A percentile compares a stretch with the other conserved stretches of the same genome.
phyloP scores from a whole-genome alignment of 495 filamentous ascomycete genomes.

The Podospora fimiseda region DNA sequence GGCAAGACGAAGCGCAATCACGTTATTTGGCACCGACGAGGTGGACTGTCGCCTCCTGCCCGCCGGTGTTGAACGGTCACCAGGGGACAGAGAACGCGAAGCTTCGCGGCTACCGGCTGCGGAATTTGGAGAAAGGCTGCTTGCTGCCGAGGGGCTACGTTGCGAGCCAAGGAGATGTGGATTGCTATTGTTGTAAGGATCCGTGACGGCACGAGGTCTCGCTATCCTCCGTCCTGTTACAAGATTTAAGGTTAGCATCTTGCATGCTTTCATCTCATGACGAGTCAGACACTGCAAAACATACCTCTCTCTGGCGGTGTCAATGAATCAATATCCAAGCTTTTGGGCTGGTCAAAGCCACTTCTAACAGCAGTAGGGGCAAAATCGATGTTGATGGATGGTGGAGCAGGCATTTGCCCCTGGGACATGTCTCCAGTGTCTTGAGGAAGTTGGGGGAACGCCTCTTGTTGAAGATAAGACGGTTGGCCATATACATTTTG shows the following conservation, averaged over 20 bases:
- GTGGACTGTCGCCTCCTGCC: slow-evolving; percentile 74
- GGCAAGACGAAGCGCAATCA: slow-evolving; percentile 87
- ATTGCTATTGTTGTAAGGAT: slow-evolving; percentile 54
- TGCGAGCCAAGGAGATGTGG: slow-evolving; percentile 28
- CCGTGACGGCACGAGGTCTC: slow-evolving; percentile 66
- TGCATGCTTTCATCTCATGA: no score
- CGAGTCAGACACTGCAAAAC: slow-evolving; percentile 24
- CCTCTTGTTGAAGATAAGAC: slow-evolving; percentile 55
- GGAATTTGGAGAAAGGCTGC: slow-evolving; percentile 40
- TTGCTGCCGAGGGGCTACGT: slow-evolving; percentile 30
- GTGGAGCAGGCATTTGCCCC: slow-evolving; percentile 69
- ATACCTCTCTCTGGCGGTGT: slow-evolving; percentile 81
- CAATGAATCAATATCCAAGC: slow-evolving; percentile 67
- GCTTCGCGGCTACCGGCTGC: slow-evolving; percentile 42
- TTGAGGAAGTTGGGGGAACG: slow-evolving; percentile 50
- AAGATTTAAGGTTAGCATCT: slow-evolving; percentile 1
- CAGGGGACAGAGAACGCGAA: slow-evolving; percentile 63
- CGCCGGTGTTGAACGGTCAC: slow-evolving; percentile 54
- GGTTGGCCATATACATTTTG: slow-evolving; percentile 41
- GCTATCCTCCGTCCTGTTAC: slow-evolving; percentile 40
- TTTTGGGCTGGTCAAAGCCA: slow-evolving; percentile 65
- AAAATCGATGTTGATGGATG: slow-evolving; percentile 89
- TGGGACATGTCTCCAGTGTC: slow-evolving; percentile 39
- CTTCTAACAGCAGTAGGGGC: slow-evolving; percentile 66
- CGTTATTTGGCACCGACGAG: slow-evolving; percentile 78